Evolutionary conservation across 2,329 filamentous ascomycete species (phyloP).

Genomic region (Fusarium liriodendri): DNA sequence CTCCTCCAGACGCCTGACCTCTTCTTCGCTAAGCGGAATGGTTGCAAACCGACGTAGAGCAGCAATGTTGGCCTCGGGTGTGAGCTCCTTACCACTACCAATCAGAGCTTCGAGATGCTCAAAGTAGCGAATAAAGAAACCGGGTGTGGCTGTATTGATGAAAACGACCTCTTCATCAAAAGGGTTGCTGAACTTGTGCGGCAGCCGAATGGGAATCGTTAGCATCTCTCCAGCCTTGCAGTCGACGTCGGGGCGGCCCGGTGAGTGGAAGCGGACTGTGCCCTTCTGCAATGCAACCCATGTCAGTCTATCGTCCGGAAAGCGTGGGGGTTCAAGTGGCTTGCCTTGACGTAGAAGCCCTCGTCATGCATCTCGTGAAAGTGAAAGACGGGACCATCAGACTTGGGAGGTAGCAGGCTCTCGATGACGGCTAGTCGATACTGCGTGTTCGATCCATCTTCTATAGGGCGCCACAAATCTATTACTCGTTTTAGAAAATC

Average conservation of each 20-base stretch:
- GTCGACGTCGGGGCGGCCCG: conserved; percentile 32
- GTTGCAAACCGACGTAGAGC: conserved; percentile 32
- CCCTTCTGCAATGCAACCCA: conserved; percentile 21
- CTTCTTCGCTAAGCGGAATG: conserved; percentile 23
- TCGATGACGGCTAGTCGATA: conserved; percentile 33
- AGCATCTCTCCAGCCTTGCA: conserved; percentile 37
- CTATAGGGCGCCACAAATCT: conserved; percentile 36
- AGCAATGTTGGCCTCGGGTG: conserved; percentile 28
- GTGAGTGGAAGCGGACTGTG: conserved; percentile 35
- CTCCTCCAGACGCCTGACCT: conserved; percentile 26
- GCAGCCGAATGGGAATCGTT: conserved; percentile 36
- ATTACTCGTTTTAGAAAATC: neutral
- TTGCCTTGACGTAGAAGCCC: conserved; percentile 34
- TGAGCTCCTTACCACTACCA: conserved; percentile 30
- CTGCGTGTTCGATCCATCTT: conserved; percentile 37
- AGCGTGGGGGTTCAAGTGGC: neutral
- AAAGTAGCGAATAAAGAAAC: conserved; percentile 39
- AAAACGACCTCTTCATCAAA: conserved; percentile 40
- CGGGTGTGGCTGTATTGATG: conserved; percentile 36
- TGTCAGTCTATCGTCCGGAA: neutral
- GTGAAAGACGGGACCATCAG: conserved; percentile 33
- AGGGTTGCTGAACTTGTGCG: conserved; percentile 42
- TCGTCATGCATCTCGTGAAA: conserved; percentile 41
- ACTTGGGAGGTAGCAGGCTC: conserved; percentile 31
- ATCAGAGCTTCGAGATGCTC: conserved; percentile 34